Base-by-base conservation (phyloP, 225 moss, liverwort and hornwort species). In the Pseudisothecium myosuroides region DNA sequence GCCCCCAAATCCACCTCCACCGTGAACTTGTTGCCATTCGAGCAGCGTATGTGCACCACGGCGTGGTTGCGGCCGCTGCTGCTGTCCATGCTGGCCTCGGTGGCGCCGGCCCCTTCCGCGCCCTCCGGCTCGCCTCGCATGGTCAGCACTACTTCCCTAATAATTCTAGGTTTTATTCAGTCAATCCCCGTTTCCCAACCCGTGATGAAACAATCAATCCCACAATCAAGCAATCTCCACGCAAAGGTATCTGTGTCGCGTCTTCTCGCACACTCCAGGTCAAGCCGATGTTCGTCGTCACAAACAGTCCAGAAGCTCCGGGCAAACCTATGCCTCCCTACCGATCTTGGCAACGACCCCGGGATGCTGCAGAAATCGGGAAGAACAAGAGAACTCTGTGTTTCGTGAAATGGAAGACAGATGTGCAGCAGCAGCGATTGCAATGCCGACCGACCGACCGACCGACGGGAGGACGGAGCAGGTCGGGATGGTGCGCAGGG, bases 1-100 rank as follows among this genome's bases (percentile, higher is more conserved):
- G 94, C 87, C n/a, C 89, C 68, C 93, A 97, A 95, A 93, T 95
- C 95, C 93, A 95, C 98, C 89, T 95, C 96, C 93, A 98, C 88
- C 58, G 97, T 95, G 63, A 97, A 98, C 97, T 98, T 98, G 90
- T 96, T 97, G 39, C 98, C 98, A 65, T 98, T 98, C 28, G 96
- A 96, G 89, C 94, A 93, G 5, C 97, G 97, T 62, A 98, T 95
- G 90, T 97, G 96, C 84, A 98, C 96, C 55, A 94, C 91, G 39
- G 91, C 95, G 83, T n/a, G n/a, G n/a, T 56, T 80, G 69, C 34
- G 34, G 74, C 47, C 49, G 21, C 28, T 29, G 22, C n/a, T 27
- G n/a, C 76, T 62, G 50, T 63, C 76, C 63, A 50, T 63, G 86
- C 86, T 54, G 47, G 17, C 11, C 74, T 61, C 58, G 43, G 71